Conservation (phyloP, 352 stramenopile species). For the Pythium monospermum region DNA sequence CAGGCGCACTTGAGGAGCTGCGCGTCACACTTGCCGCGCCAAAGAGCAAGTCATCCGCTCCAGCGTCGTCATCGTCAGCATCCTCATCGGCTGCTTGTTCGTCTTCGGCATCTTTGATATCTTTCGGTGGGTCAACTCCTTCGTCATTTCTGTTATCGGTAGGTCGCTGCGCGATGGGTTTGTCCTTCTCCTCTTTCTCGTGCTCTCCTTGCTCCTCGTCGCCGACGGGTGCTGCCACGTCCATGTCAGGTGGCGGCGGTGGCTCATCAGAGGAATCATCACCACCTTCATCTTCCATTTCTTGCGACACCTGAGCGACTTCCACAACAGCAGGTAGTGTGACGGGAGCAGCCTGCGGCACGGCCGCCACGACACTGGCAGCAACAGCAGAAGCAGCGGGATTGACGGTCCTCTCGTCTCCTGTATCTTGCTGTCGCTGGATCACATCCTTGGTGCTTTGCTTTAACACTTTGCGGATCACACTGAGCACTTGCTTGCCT, state of each 20-base stretch:
- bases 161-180: constrained; percentile 1
- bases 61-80: constrained; percentile 27
- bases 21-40: constrained; percentile 11
- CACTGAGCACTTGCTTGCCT: constrained; percentile 59
- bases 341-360: no score
- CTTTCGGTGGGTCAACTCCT: neutral
- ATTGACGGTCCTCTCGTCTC: neutral
- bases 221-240: neutral
- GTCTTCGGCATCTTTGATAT: neutral
- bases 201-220: no score
- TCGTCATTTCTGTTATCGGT: neutral
- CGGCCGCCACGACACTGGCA: neutral
- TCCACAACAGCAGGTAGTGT: no score
- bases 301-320: no score
- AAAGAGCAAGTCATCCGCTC: constrained; percentile 36
- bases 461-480: constrained; percentile 76
- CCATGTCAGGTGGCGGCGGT: constrained; percentile 11
- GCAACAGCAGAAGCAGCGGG: constrained; percentile 8
- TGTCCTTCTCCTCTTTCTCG: constrained; percentile 2
- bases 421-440: constrained; percentile 43
- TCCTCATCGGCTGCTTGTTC: constrained; percentile 11
- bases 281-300: neutral
- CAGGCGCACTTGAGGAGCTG: neutral
- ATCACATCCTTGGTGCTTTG: constrained; percentile 73
- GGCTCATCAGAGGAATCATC: constrained; percentile 14